Base-by-base conservation (phyloP, 495 filamentous ascomycete genomes). In the Thermothielavioides terrestris region DNA sequence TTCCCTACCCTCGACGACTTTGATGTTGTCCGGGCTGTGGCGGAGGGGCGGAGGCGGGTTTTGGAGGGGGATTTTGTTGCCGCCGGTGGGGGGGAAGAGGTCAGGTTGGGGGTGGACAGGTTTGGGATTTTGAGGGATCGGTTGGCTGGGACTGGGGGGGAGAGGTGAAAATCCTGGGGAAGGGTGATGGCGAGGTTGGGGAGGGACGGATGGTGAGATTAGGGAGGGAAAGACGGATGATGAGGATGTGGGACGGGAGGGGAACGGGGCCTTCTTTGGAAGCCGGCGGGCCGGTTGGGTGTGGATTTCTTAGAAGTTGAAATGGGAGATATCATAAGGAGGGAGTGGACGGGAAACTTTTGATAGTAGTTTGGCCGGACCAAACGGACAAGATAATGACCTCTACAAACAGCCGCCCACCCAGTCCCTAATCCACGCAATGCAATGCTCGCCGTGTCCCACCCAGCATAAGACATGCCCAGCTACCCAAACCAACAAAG, bases 1-100 rank as follows among this genome's bases (percentile, higher is more conserved):
- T 51, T 27, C n/a, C 41, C 42, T 0, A 31, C 35, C 14, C 26
- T 46, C 26, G 50, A 42, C 3, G 50, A 53, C 30, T 53, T 41
- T 53, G 42, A 40, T 15, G 1, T n/a, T 2, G 42, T 53, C 4
- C 36, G 14, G 17, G 32, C 12, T 9, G 15, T 42, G 30, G 48
- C 31, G n/a, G 14, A 12, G 31, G 15, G 20, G 34, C 14, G 49
- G 23, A 51, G 22, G 48, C 23, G 21, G 30, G 21, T 28, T 21
- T 3, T 27, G 32, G 4, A 17, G 32, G 23, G 18, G 23, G 26
- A 17, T 20, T 42, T 15, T 21, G 4, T 11, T n/a, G n/a, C n/a
- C n/a, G n/a, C n/a, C n/a, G n/a, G n/a, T n/a, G n/a, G n/a, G n/a
- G n/a, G n/a, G n/a, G n/a, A n/a, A n/a, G n/a, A n/a, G n/a, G n/a